Base-by-base conservation (phyloP, 78 protist species). In the Dictyostelium citrinum region DNA sequence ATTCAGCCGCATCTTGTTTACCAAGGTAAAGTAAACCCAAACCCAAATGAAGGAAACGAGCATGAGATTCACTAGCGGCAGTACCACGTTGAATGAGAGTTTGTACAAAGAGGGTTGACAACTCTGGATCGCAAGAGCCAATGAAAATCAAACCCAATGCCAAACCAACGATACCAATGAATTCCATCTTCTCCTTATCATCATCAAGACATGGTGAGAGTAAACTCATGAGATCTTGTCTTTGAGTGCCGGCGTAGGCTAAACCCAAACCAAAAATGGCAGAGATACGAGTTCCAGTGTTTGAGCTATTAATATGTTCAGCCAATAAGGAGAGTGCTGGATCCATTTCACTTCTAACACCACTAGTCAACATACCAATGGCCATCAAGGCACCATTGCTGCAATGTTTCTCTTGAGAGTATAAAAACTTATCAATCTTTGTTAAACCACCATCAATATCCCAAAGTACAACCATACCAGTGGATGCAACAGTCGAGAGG, bases 311-410 rank as follows among this genome's bases (percentile, higher is more conserved):
- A 24, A 96, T 17, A 80, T 91, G 72, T 67, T 97, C 98, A 2
- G 82, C 17, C 10, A 94, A 41, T 10, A 98, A 90, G 0, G 99
- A 99, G 7, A 90, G 60, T 2, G 98, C 99, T 31, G 99, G 98
- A 85, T 97, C 99, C 88, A 90, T 94, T 24, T 97, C 99, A 83
- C 82, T 77, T 35, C 96, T 64, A 17, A 97, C 95, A 58, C 98
- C 97, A 22, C 90, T 39, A n/a, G 29, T 41, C 46, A 97, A 81
- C 55, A 99, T 31, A 43, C 99, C 99, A 20, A 97, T 78, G 1
- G 98, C 99, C 5, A 99, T 78, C 29, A 98, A 91, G 1, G 99
- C 99, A 33, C 99, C 99, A n/a, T 99, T 99, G 95, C 95, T 96
- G 81, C 98, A 88, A 95, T 95, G 86, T 58, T 74, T 94, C 31